These are phyloP conservation scores for Colletotrichum melonis DNA, from an alignment of 2,329 filamentous ascomycete genomes.

Conservation along the genomic window DNA sequence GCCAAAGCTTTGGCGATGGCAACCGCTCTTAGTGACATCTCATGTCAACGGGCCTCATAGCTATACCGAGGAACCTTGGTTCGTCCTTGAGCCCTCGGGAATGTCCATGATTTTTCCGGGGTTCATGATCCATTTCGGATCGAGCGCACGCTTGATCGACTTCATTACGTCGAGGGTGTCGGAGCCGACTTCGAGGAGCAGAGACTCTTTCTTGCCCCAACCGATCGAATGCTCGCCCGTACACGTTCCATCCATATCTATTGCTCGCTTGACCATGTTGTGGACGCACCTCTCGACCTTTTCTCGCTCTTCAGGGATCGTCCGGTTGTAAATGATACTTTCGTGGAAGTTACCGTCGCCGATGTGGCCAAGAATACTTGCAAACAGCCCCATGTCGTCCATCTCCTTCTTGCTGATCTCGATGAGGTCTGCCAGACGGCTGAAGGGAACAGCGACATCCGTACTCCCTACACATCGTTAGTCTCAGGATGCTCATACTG, in stretches of 20 bases:
- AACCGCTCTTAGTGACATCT: background rate
- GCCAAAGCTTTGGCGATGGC: too few relatives aligned
- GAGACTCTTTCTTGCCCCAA: slow-evolving; percentile 84
- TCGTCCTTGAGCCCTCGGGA: slow-evolving; percentile 47
- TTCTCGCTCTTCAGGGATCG: slow-evolving; percentile 74
- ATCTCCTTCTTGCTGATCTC: slow-evolving; percentile 91
- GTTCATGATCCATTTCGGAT: slow-evolving; percentile 91
- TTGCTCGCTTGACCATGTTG: slow-evolving; percentile 88
- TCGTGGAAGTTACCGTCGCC: slow-evolving; percentile 97
- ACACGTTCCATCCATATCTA: slow-evolving; percentile 95
- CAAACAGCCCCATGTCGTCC: slow-evolving; percentile 86
- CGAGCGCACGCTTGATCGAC: slow-evolving; percentile 82
- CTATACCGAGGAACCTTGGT: background rate
- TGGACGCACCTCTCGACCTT: slow-evolving; percentile 86
- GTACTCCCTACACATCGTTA: slow-evolving; percentile 70
- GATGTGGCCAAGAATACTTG: slow-evolving; percentile 88
- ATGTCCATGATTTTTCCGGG: slow-evolving; percentile 91
- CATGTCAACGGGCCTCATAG: background rate
- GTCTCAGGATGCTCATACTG: background rate
- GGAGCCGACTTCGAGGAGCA: slow-evolving; percentile 82
- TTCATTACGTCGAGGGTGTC: slow-evolving; percentile 89
- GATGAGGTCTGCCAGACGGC: slow-evolving; percentile 77
- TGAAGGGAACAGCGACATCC: slow-evolving; percentile 86
- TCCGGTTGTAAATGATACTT: slow-evolving; percentile 87
- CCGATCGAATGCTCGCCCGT: slow-evolving; percentile 91